A percentile compares a stretch with the other conserved stretches of the same genome.
phyloP scores from a whole-genome alignment of 179 eudicot species.

The Beta lomatogona region DNA sequence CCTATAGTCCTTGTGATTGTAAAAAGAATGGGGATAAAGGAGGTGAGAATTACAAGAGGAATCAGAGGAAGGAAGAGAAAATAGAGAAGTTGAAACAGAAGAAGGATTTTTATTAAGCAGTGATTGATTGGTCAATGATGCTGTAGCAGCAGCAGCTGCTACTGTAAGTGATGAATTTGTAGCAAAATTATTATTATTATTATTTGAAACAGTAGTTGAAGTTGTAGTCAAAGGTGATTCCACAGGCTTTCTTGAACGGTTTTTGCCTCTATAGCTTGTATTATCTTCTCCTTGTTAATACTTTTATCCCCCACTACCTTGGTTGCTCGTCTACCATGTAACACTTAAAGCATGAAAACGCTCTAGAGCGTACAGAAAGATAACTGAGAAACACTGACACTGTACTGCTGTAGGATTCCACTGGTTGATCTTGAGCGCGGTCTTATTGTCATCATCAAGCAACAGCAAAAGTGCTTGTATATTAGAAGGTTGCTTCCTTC shows the following conservation, averaged over 20 bases:
- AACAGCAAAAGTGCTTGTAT: not conserved
- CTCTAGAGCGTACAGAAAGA: too few relatives aligned
- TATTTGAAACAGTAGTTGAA: constrained; percentile 19
- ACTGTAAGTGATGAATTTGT: constrained; percentile 22
- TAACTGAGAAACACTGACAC: not conserved
- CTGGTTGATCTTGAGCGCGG: not conserved
- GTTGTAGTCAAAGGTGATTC: constrained; percentile 42
- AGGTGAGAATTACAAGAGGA: constrained; percentile 12
- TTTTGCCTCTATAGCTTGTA: constrained; percentile 96
- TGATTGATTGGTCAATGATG: constrained; percentile 32
- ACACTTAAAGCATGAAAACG: not conserved
- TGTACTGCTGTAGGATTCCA: not conserved
- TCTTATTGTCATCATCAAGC: not conserved
- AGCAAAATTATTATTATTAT: not conserved
- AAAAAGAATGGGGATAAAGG: constrained; percentile 41
- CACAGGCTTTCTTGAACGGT: constrained; percentile 99
- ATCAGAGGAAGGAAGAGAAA: too few relatives aligned
- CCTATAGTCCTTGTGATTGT: constrained; percentile 30
- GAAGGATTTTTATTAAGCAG: constrained; percentile 37
- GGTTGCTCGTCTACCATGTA: constrained; percentile 80
- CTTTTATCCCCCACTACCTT: constrained; percentile 44
- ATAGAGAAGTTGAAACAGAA: not conserved
- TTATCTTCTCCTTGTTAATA: constrained; percentile 73
- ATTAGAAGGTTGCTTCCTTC: not conserved
- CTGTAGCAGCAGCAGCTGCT: constrained; percentile 11